Base-by-base conservation (phyloP, 2,329 filamentous ascomycete genomes). In the Dendryphion nanum region DNA sequence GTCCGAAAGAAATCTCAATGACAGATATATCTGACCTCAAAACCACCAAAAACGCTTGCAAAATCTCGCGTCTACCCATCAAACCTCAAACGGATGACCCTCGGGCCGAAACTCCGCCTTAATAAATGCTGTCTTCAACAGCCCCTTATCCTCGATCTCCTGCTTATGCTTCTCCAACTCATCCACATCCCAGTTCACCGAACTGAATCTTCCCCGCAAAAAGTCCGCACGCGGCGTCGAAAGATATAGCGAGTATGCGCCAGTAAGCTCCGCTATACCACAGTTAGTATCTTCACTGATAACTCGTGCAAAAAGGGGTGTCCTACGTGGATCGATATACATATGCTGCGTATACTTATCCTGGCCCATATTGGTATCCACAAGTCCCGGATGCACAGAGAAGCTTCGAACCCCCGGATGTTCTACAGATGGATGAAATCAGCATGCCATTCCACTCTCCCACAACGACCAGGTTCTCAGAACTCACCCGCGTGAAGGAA, bases 111-210 rank as follows among this genome's bases (percentile, higher is more conserved):
- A 31, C 13, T 30, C 15, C 23, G 43, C 43, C 13, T 31, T 31
- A 10, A 47, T 12, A 26, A 37, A 40, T 17, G 18, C 30, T 23
- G 42, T 26, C 36, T 51, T 58, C 33, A 61, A 35, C 33, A 55
- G 34, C 30, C 55, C 44, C 26, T 42, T 47, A 16, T 50, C 26
- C 18, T 21, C 14, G 15, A 37, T 37, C 28, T 37, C 35, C 19
- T 20, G 6, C 16, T 6, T 14, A 21, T 31, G 35, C 16, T 18
- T 7, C 35, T 47, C 33, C 18, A 58, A 28, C 34, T 58, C 51
- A 12, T 45, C 36, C 39, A 55, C 45, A 42, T 59, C 55, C 54
- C 39, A 45, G 17, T 48, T 44, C 20, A 47, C 33, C 18, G 36
- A 42, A 10, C 41, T 33, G 16, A 37, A 38, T 12, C 36, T 35